These are phyloP conservation scores for Chamaenerion angustifolium DNA, from an alignment of 345 rosid genomes.

Conservation along the genomic window DNA sequence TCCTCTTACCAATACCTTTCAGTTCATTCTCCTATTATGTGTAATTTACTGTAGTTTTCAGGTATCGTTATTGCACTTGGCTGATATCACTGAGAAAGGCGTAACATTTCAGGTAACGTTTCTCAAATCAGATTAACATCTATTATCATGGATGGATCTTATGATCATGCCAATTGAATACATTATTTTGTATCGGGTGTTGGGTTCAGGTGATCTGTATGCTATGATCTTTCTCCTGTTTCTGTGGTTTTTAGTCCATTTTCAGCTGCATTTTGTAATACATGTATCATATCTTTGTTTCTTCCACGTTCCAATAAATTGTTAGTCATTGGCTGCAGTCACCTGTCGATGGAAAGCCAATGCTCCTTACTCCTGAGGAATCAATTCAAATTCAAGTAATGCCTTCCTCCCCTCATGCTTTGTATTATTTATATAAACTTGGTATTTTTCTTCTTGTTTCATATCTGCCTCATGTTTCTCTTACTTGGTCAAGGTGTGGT, in stretches of 20 bases:
- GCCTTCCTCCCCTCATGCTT: neutral
- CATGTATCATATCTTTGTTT: neutral
- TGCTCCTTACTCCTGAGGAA: conserved; percentile 81
- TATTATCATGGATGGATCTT: no score
- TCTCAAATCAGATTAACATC: no score
- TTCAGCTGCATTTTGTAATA: neutral
- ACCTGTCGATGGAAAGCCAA: conserved; percentile 69
- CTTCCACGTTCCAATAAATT: neutral
- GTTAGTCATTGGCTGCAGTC: conserved; percentile 31
- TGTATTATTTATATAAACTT: neutral
- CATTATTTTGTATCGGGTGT: no score
- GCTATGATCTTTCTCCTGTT: neutral
- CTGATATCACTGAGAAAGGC: conserved; percentile 69
- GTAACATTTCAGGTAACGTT: conserved; percentile 61
- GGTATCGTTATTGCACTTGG: conserved; percentile 72
- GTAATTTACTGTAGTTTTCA: conserved; percentile 11
- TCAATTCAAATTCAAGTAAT: conserved; percentile 74
- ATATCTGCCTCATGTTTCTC: neutral
- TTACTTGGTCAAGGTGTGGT: no score
- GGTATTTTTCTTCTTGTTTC: neutral
- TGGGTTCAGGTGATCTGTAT: neutral
- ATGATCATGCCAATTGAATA: no score
- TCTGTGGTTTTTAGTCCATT: neutral
- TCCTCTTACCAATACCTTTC: no score
- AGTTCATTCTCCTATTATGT: no score